Evolutionary conservation across 495 filamentous ascomycete genomes (phyloP), one percentile per base, ranked within the genome.

Genomic region (Elaphomyces granulatus): DNA sequence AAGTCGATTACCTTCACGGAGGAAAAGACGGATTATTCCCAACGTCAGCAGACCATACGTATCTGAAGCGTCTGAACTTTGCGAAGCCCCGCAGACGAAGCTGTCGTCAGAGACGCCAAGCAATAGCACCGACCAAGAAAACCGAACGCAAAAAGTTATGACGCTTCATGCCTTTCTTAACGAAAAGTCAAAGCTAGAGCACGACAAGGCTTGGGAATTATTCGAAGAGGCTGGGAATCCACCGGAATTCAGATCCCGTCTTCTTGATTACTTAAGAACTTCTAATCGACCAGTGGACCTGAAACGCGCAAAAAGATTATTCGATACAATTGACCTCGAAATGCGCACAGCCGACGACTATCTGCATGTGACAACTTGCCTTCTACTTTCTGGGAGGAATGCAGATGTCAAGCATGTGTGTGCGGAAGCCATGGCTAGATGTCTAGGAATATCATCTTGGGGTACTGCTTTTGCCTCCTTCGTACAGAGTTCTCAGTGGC

Each of bases 271-370:
- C 42, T 42, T 74, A 15, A 57, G 54, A 26, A 42, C 30, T 4
- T 71, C 71, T 4, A 28, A 45, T 3, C 39, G 46, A 8, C 17
- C 34, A 1, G 19, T 58, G 18, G 59, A 74, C 50, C 40, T 49
- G 20, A 52, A 59, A 48, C 50, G 64, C 21, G 53, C 53, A n/a
- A 53, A 60, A 40, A 45, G 55, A 7, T 16, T 73, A 3, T 70
- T 75, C 42, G 43, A 63, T 17, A 20, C 32, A 10, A 65, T 71
- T 32, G 39, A 56, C 15, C 23, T 39, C 1, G 26, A 53, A 12
- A 36, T 49, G 15, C 56, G 64, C 17, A 50, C 53, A 1, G 45
- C 44, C 10, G 47, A 53, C 4, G 60, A 71, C 46, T 74, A 65
- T 44, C 39, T 50, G 15, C 41, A 54, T 34, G 48, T 67, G 32